A percentile compares a stretch with the other conserved stretches of the same genome.
phyloP scores from a whole-genome alignment of 2,329 filamentous ascomycete genomes.

The Nothophoma quercina region DNA sequence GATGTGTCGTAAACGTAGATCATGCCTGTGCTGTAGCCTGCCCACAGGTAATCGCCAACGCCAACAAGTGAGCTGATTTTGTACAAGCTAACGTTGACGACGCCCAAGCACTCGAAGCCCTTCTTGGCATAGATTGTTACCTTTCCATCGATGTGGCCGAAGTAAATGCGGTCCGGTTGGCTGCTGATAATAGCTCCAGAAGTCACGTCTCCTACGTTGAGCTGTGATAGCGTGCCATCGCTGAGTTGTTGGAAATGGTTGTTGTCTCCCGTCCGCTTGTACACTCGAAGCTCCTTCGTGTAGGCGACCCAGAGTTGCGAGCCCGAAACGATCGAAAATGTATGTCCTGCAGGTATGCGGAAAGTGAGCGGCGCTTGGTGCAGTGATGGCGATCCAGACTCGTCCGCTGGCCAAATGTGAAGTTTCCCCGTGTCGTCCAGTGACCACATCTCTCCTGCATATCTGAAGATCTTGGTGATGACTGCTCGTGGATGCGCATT shows the following conservation, averaged over 20 bases:
- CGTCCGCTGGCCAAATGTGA: conserved; percentile 84
- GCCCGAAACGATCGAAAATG: conserved; percentile 86
- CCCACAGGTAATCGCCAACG: conserved; percentile 86
- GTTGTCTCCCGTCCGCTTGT: conserved; percentile 73
- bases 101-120: conserved; percentile 77
- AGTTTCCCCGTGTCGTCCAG: conserved; percentile 88
- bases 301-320: conserved; percentile 86
- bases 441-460: conserved; percentile 91
- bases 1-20: conserved; percentile 90
- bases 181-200: conserved; percentile 79
- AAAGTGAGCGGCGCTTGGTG: conserved; percentile 77
- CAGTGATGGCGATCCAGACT: conserved; percentile 77
- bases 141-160: conserved; percentile 93
- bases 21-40: conserved; percentile 92
- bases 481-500: conserved; percentile 80
- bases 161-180: conserved; percentile 80
- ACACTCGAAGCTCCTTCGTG: conserved; percentile 87
- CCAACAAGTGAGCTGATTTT: conserved; percentile 90
- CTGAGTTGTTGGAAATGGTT: conserved; percentile 78
- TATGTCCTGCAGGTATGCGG: conserved; percentile 80
- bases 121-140: conserved; percentile 87
- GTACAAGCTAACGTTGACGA: conserved; percentile 89
- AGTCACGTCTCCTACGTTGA: conserved; percentile 84
- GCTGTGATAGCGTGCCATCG: conserved; percentile 72
- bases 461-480: conserved; percentile 83